Base-by-base conservation (phyloP, 148 eudicot genomes). In the Amaranthus hypochondriacus region DNA sequence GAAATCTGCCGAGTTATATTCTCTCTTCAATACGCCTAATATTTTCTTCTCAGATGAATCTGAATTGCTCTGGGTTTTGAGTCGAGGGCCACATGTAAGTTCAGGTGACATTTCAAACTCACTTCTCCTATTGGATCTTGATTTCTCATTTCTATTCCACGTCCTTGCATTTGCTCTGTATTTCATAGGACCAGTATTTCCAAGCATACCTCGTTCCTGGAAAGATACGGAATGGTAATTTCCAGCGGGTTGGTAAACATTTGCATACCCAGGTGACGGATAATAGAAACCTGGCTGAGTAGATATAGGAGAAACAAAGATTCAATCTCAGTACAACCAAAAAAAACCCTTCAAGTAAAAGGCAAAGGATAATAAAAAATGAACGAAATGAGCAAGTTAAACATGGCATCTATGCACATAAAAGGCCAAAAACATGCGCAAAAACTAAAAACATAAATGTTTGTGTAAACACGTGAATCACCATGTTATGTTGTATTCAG, bases 51-150 rank as follows among this genome's bases (percentile, higher is more conserved):
- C 88, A 56, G 82, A 78, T 46, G 81, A 76, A 18, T 69, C 56
- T 7, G 84, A 78, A 64, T 13, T 79, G 71, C 70, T 82, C 39
- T 68, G 78, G 46, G 39, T 81, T 68, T 88, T 82, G 71, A 73
- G 87, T 69, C 98, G 83, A 6, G 98, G 98, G 64, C 98, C 98
- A 78, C 98, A 86, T 7, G 88, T 82, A 64, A 91, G 79, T 78
- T 94, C 92, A 57, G 77, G 68, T 56, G 86, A 80, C 61, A 78
- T 76, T 77, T 88, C 91, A 73, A 55, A 59, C 69, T 83, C 91
- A 56, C 80, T 79, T 55, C 79, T 81, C 78, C 81, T 83, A 80
- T 53, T 76, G 13, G 81, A 61, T 78, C 83, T 86, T 9, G 48
- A 56, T 75, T 77, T 84, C 56, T 81, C 80, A 73, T 78, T 85